Evolutionary conservation across 23 red algal genomes (phyloP).

Genomic region (Pyropia haitanensis): DNA sequence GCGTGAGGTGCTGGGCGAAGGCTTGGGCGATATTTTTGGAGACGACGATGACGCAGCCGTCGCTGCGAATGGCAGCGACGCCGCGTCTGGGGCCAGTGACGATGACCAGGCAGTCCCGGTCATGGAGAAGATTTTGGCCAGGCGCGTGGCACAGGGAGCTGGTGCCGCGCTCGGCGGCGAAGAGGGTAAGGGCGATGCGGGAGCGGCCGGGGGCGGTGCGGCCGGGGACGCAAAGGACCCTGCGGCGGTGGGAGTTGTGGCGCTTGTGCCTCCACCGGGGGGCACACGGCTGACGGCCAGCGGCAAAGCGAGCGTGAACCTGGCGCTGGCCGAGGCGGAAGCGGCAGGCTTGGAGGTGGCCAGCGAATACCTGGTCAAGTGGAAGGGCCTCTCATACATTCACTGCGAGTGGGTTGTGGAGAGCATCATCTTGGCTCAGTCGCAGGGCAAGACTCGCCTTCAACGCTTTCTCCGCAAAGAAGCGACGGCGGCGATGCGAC

Average conservation of each 20-base stretch:
- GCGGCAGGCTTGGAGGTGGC: neutral
- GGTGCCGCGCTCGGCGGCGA: neutral
- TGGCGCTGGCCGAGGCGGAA: slow-evolving; percentile 1
- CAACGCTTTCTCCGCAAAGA: slow-evolving; percentile 42
- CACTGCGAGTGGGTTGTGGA: slow-evolving; percentile 62
- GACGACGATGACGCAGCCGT: no score
- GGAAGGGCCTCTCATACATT: slow-evolving; percentile 46
- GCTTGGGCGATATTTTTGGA: no score
- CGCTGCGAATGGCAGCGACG: no score
- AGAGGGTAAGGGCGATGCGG: neutral
- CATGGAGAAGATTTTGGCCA: slow-evolving; percentile 27
- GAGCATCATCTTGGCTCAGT: slow-evolving; percentile 34
- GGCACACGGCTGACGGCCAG: no score
- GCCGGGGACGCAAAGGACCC: neutral
- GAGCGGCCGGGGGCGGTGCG: no score
- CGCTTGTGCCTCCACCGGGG: neutral
- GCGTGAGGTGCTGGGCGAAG: no score
- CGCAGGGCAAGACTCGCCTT: slow-evolving; percentile 48
- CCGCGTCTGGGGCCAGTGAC: neutral
- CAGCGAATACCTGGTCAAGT: slow-evolving; percentile 54
- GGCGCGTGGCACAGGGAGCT: neutral
- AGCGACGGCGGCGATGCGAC: slow-evolving; percentile 9
- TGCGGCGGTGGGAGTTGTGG: neutral
- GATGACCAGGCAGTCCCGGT: neutral
- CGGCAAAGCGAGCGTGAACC: slow-evolving; percentile 1